These are phyloP conservation scores for Leucocoprinus leucothites DNA, from an alignment of 768 basidiomycete genomes.

Conservation along the genomic window DNA sequence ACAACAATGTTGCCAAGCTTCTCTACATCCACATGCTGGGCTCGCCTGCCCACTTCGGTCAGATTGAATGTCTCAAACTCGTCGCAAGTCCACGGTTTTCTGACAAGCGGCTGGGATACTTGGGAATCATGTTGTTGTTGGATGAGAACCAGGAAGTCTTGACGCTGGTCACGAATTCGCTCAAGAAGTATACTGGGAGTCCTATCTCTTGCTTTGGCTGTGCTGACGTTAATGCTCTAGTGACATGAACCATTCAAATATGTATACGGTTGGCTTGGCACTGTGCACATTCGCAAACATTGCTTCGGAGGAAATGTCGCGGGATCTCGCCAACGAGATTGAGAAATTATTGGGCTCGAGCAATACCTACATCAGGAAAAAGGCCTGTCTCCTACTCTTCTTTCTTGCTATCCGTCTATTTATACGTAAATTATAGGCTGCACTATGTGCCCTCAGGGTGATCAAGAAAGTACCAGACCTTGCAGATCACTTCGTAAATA, in stretches of 20 bases:
- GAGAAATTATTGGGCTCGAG: slow-evolving; percentile 96
- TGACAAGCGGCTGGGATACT: slow-evolving; percentile 94
- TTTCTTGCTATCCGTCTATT: slow-evolving; percentile 7
- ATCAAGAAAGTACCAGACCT: slow-evolving; percentile 96
- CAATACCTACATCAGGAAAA: slow-evolving; percentile 98
- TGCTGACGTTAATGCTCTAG: slow-evolving; percentile 37
- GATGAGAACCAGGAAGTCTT: slow-evolving; percentile 98
- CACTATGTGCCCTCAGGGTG: slow-evolving; percentile 90
- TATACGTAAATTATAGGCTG: slow-evolving; percentile 55
- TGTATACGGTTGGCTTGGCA: slow-evolving; percentile 97
- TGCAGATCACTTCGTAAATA: slow-evolving; percentile 84
- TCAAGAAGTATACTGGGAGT: slow-evolving; percentile 79
- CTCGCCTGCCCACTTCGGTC: slow-evolving; percentile 97
- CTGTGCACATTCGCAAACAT: slow-evolving; percentile 99
- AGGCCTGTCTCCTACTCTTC: slow-evolving; percentile 49
- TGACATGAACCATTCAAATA: slow-evolving; percentile 99
- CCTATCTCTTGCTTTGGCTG: background rate
- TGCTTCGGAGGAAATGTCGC: slow-evolving; percentile 98
- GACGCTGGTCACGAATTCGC: slow-evolving; percentile 94
- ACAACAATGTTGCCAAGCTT: slow-evolving; percentile 97
- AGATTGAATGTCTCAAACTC: slow-evolving; percentile 95
- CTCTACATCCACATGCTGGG: slow-evolving; percentile 99
- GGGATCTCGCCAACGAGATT: slow-evolving; percentile 96
- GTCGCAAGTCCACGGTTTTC: slow-evolving; percentile 94
- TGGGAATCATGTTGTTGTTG: slow-evolving; percentile 95